Conservation (phyloP, 2,329 filamentous ascomycete species). For the Hortaea werneckii region DNA sequence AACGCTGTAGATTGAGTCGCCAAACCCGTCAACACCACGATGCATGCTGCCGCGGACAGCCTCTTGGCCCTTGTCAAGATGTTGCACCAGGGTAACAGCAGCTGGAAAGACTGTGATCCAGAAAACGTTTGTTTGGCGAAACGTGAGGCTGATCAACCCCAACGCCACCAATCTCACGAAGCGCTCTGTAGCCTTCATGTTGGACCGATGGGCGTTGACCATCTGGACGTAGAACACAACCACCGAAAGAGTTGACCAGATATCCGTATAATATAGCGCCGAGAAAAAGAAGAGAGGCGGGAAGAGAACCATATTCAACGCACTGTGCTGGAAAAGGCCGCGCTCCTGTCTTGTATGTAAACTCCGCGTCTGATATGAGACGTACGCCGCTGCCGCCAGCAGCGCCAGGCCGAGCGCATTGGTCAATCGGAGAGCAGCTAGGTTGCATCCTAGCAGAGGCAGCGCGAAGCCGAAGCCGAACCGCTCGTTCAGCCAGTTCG, state of each 20-base stretch:
- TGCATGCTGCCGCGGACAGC: slow-evolving; percentile 24
- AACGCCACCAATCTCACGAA: slow-evolving; percentile 33
- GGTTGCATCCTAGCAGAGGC: slow-evolving; percentile 3
- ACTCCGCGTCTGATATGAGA: slow-evolving; percentile 16
- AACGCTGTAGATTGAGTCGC: slow-evolving; percentile 18
- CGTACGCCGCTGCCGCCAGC: slow-evolving; percentile 20
- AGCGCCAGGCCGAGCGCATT: slow-evolving; percentile 30
- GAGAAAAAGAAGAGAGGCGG: slow-evolving; percentile 95
- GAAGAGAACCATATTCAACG: slow-evolving; percentile 73
- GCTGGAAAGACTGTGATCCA: slow-evolving; percentile 79
- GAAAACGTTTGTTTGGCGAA: slow-evolving; percentile 94
- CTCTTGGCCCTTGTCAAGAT: slow-evolving; percentile 43
- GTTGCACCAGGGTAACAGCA: slow-evolving; percentile 38
- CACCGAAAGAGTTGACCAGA: slow-evolving; percentile 68
- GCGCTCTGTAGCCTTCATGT: slow-evolving; percentile 10
- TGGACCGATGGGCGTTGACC: slow-evolving; percentile 25
- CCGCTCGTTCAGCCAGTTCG: not conserved
- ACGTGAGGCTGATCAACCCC: slow-evolving; percentile 58
- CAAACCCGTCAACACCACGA: slow-evolving; percentile 19
- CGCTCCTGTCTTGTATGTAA: slow-evolving; percentile 1
- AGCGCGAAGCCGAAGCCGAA: slow-evolving; percentile 18
- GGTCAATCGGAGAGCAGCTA: slow-evolving; percentile 27
- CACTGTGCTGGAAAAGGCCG: slow-evolving; percentile 42
- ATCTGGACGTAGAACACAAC: slow-evolving; percentile 54
- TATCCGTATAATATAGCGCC: slow-evolving; percentile 87